phyloP scores from a whole-genome alignment of 345 rosid genomes.

The Rhizophora apiculata region DNA sequence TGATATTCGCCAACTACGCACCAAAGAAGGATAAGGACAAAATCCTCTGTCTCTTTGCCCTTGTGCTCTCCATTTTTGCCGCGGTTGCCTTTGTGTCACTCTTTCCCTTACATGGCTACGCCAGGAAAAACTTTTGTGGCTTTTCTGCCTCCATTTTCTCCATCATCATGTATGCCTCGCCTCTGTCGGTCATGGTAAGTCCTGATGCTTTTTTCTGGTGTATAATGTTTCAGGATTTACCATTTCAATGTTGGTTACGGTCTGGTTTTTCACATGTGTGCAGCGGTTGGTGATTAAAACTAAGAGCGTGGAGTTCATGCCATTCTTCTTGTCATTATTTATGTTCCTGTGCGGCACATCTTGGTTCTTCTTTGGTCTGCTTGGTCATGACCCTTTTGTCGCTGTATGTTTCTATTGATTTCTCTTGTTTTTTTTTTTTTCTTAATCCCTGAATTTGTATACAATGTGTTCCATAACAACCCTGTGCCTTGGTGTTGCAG shows the following conservation, averaged over 20 bases:
- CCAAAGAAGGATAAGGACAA: conserved; percentile 71
- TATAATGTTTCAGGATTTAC: too few species aligned
- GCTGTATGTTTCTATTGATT: conserved; percentile 46
- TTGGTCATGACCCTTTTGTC: conserved; percentile 79
- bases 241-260: too few species aligned
- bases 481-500: conserved; percentile 28
- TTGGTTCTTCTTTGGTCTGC: conserved; percentile 82
- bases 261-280: neutral
- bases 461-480: neutral
- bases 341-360: conserved; percentile 94
- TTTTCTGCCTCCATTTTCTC: conserved; percentile 81
- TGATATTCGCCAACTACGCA: conserved; percentile 60
- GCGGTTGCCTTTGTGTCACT: conserved; percentile 59
- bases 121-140: conserved; percentile 79
- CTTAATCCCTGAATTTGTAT: neutral
- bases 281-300: conserved; percentile 92
- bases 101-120: conserved; percentile 59
- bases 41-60: conserved; percentile 52
- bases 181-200: conserved; percentile 94
- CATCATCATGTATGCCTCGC: conserved; percentile 92
- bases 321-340: conserved; percentile 86
- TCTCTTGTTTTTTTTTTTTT: neutral
- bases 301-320: conserved; percentile 95
- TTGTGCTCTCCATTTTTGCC: conserved; percentile 55
- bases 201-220: too few species aligned